Conservation (phyloP, 768 basidiomycete species). For the Imleria badia region DNA sequence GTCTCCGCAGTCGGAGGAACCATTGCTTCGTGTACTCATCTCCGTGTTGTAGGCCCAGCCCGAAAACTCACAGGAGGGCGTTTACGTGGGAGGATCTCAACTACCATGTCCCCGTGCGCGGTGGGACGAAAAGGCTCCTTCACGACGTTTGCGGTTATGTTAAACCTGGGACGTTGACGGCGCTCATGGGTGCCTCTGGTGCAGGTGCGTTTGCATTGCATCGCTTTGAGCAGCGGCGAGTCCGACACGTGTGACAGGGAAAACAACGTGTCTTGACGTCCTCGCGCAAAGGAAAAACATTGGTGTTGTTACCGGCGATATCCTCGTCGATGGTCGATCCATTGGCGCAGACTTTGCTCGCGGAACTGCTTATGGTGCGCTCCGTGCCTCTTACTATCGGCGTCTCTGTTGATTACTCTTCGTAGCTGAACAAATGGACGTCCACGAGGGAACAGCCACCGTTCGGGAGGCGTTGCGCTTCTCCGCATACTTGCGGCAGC, state of each 20-base stretch:
- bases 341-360: slow-evolving; percentile 57
- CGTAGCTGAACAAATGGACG: slow-evolving; percentile 79
- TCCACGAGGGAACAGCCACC: slow-evolving; percentile 79
- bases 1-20: slow-evolving; percentile 1
- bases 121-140: slow-evolving; percentile 59
- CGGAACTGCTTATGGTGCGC: slow-evolving; percentile 75
- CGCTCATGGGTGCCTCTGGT: slow-evolving; percentile 85
- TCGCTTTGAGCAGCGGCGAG: not conserved
- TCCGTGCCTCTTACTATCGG: slow-evolving; percentile 19
- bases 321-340: slow-evolving; percentile 65
- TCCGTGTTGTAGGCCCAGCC: not conserved
- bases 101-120: slow-evolving; percentile 71
- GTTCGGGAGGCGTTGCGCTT: slow-evolving; percentile 85
- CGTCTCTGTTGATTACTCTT: slow-evolving; percentile 24
- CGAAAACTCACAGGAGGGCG: slow-evolving; percentile 22
- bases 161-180: slow-evolving; percentile 84
- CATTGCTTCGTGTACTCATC: slow-evolving; percentile 1
- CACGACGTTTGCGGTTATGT: slow-evolving; percentile 80
- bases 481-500: slow-evolving; percentile 83
- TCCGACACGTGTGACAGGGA: slow-evolving; percentile 42
- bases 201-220: slow-evolving; percentile 47
- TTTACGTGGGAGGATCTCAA: slow-evolving; percentile 85
- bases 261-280: slow-evolving; percentile 75
- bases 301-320: slow-evolving; percentile 61
- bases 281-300: slow-evolving; percentile 72